Evolutionary conservation across 768 basidiomycete species (phyloP).

Genomic region (Cubamyces sp.): DNA sequence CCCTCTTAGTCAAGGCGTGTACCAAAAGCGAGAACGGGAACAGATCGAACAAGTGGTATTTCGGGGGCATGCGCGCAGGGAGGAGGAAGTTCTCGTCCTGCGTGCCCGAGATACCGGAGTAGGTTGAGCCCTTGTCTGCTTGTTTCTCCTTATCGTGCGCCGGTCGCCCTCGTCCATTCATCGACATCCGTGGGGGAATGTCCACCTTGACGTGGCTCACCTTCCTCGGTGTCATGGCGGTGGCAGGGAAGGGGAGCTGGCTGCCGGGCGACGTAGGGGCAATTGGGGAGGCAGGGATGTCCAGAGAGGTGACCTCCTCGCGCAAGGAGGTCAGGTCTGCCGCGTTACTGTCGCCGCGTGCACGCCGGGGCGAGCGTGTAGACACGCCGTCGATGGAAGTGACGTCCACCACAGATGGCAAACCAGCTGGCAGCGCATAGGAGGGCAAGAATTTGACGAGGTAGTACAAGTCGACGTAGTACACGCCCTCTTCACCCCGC

Average conservation of each 20-base stretch:
- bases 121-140: constrained; percentile 26
- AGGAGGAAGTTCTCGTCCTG: constrained; percentile 51
- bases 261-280: not conserved
- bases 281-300: constrained; percentile 4
- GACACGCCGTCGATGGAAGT: constrained; percentile 12
- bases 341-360: constrained; percentile 18
- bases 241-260: constrained; percentile 25
- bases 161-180: constrained; percentile 19
- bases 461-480: constrained; percentile 59
- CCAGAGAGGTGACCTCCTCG: constrained; percentile 7
- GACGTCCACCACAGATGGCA: constrained; percentile 45
- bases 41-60: constrained; percentile 62
- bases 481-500: constrained; percentile 52
- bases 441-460: constrained; percentile 75
- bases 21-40: constrained; percentile 73
- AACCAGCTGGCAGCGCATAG: constrained; percentile 57
- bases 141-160: constrained; percentile 13
- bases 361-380: constrained; percentile 10
- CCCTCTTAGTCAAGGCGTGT: constrained; percentile 47
- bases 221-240: constrained; percentile 16
- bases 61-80: constrained; percentile 61
- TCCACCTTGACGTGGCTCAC: constrained; percentile 19
- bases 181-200: constrained; percentile 3
- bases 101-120: constrained; percentile 21
- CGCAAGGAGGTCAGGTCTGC: constrained; percentile 7